These are phyloP conservation scores for Ophiocytium majus DNA, from an alignment of 352 stramenopile species.

Conservation along the genomic window DNA sequence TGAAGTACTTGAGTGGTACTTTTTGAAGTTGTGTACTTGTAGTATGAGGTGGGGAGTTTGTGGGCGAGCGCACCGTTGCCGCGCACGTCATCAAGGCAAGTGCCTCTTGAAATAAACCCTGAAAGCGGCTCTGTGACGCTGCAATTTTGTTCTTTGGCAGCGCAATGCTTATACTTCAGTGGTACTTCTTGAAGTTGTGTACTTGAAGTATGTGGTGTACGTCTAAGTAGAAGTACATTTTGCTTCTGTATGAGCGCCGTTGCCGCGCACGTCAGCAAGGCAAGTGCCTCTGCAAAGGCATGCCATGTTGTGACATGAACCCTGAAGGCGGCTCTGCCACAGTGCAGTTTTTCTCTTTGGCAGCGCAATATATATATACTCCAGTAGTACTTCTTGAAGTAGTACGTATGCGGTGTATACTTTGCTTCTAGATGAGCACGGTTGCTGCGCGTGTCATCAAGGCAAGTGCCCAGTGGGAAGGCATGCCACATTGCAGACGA, in stretches of 20 bases:
- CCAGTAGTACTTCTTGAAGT: not conserved
- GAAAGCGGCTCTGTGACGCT: not conserved
- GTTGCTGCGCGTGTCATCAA: constrained; percentile 41
- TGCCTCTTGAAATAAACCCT: not conserved
- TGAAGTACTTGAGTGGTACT: not conserved
- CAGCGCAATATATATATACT: not conserved
- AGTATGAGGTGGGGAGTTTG: constrained; percentile 33
- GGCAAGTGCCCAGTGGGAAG: constrained; percentile 6
- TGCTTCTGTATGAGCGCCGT: constrained; percentile 39
- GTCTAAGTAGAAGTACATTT: too few relatives aligned
- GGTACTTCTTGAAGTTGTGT: not conserved
- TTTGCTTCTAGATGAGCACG: constrained; percentile 39
- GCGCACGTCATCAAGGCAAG: constrained; percentile 41
- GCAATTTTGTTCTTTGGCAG: not conserved
- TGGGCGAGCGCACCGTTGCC: constrained; percentile 42
- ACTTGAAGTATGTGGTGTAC: constrained; percentile 4
- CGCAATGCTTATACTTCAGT: not conserved
- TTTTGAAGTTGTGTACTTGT: not conserved
- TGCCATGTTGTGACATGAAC: not conserved
- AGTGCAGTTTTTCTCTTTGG: not conserved
- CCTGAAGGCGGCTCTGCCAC: not conserved
- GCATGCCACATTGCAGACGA: too few relatives aligned
- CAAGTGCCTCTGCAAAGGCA: not conserved
- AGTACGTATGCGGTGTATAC: constrained; percentile 27
- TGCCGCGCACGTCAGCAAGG: constrained; percentile 41